Base-by-base conservation (phyloP, 768 basidiomycete species). In the Rossbeevera mucosa region DNA sequence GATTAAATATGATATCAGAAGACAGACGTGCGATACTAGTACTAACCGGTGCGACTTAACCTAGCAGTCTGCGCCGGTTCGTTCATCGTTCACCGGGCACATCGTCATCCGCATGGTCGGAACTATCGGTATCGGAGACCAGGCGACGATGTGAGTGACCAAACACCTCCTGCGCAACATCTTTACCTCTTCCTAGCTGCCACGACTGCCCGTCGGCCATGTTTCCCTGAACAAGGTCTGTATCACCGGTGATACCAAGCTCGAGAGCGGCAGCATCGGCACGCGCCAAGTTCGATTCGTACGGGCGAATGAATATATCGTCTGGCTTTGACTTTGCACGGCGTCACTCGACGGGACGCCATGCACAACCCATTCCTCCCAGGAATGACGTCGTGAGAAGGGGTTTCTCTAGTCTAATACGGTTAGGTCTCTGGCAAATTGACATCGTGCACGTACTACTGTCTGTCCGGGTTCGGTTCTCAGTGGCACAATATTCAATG, bases 201-300 rank as follows among this genome's bases (percentile, higher is more conserved):
- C 83, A 84, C 26, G 72, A 59, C 14, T 67, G 71, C 2, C 74
- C 74, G 18, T 66, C 63, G 41, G 70, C 72, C 30, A 56, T 65
- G 55, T 72, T 67, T 8, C 67, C 73, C 50, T 72, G 66, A 5
- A 78, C 78, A 21, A 71, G 69, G 30, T 82, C 78, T 7, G 79
- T 77, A 52, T 78, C 74, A 20, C 75, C 72, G 3, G 65, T 65
- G 16, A 83, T 54, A 21, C 82, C 84, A 28, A 83, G 67, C 58
- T 80, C 75, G 43, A 78, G 64, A 0, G 82, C 82, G n/a, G 69
- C 74, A 8, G 78, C 81, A 53, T 86, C 84, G 3, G 85, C 85
- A 30, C 85, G 81, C 6, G 82, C 83, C 55, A 84, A 60, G 61
- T 85, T 85, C 31, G 83, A 85, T 40, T 82, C 64, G 40, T 65